These are phyloP conservation scores for Murraya koenigii DNA, from an alignment of 345 rosid genomes.

Conservation along the genomic window DNA sequence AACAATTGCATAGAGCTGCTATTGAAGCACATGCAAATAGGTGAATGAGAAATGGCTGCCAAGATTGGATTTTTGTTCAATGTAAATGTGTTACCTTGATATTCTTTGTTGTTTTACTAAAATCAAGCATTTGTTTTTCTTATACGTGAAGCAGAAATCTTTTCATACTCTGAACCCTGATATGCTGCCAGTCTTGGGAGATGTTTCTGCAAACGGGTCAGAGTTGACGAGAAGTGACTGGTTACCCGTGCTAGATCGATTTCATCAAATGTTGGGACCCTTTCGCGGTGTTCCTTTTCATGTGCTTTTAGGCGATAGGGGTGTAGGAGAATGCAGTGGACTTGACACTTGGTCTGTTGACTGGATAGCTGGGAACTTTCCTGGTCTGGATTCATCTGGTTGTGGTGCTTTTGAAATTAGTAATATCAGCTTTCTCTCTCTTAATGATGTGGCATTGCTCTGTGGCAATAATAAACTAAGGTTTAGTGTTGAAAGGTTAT, in stretches of 20 bases:
- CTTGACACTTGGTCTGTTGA: slow-evolving; percentile 38
- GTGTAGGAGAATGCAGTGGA: slow-evolving; percentile 48
- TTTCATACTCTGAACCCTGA: slow-evolving; percentile 54
- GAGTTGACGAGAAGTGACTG: slow-evolving; percentile 38
- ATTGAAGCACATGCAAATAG: not conserved
- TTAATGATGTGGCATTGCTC: slow-evolving; percentile 55
- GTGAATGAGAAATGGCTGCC: not conserved
- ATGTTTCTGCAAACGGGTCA: slow-evolving; percentile 51
- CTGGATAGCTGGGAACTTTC: slow-evolving; percentile 48
- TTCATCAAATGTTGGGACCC: slow-evolving; percentile 43
- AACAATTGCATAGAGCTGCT: not conserved
- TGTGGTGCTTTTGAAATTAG: slow-evolving; percentile 61
- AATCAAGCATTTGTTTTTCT: not conserved
- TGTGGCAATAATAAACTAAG: slow-evolving; percentile 42
- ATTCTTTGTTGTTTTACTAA: not conserved
- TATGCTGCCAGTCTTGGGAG: slow-evolving; percentile 61
- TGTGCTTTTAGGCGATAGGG: slow-evolving; percentile 57
- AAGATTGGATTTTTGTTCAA: not conserved
- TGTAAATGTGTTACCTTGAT: not conserved
- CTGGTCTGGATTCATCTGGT: slow-evolving; percentile 57
- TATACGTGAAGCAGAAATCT: slow-evolving; percentile 46
- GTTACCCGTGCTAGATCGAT: slow-evolving; percentile 46
- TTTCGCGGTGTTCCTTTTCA: slow-evolving; percentile 52
- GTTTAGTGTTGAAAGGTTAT: slow-evolving; percentile 50
- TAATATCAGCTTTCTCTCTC: slow-evolving; percentile 58